phyloP scores from a whole-genome alignment of 257 asterid genomes.

The Solanum virginianum region DNA sequence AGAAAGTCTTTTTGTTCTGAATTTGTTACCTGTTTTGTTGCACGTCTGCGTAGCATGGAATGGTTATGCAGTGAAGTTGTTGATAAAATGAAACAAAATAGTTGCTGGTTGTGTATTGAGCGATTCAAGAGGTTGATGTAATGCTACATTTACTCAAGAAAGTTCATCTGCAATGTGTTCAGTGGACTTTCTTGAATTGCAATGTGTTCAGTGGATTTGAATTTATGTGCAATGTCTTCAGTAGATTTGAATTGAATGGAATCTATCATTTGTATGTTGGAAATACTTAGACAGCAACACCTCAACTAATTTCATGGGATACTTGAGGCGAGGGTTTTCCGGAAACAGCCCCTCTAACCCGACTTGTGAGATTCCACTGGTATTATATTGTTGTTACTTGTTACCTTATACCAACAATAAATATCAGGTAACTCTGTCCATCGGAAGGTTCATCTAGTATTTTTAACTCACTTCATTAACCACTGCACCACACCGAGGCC shows the following conservation, averaged over 20 bases:
- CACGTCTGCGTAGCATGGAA: background rate
- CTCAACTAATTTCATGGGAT: no score
- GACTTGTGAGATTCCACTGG: no score
- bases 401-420: no score
- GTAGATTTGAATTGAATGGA: background rate
- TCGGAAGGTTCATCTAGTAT: no score
- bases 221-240: background rate
- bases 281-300: background rate
- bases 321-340: no score
- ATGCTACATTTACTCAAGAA: background rate
- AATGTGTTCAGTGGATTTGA: background rate
- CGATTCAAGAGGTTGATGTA: background rate
- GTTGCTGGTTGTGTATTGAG: background rate
- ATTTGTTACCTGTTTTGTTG: background rate
- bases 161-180: background rate
- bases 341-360: no score
- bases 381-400: no score
- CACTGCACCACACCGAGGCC: no score
- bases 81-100: background rate
- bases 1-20: background rate
- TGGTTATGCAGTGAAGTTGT: background rate
- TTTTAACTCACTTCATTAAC: no score
- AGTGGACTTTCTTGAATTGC: background rate
- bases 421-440: no score
- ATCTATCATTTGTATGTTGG: background rate